Conservation (phyloP, 1,284 basidiomycete species). For the Golubevia sp. region DNA sequence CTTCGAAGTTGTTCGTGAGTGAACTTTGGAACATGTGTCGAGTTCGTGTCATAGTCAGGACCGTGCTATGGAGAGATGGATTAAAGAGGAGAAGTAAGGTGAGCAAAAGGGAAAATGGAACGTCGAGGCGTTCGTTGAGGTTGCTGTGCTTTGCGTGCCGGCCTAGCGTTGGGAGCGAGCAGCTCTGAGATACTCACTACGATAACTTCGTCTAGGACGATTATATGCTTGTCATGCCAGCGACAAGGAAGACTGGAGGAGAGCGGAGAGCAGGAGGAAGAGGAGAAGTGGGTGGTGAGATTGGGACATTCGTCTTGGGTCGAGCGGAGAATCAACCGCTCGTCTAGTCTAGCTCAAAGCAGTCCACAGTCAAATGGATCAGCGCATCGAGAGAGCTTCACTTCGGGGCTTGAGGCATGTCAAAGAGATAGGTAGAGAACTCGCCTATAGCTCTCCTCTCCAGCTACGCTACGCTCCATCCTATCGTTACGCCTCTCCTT, state of each 20-base stretch:
- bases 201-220: slow-evolving; percentile 58
- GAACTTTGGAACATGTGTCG: slow-evolving; percentile 42
- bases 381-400: too few relatives aligned
- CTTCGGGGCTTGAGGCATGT: too few relatives aligned
- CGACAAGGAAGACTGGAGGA: slow-evolving; percentile 42
- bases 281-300: background rate
- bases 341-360: too few relatives aligned
- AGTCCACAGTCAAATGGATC: too few relatives aligned
- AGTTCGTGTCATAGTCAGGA: slow-evolving; percentile 36
- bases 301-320: too few relatives aligned
- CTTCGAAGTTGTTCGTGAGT: slow-evolving; percentile 7
- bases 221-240: slow-evolving; percentile 56
- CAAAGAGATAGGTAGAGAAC: background rate
- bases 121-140: background rate
- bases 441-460: background rate
- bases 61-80: slow-evolving; percentile 17
- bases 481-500: too few relatives aligned
- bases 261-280: background rate
- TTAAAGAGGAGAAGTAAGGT: background rate
- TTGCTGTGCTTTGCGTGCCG: too few relatives aligned
- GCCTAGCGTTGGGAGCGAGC: too few relatives aligned
- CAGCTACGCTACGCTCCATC: background rate
- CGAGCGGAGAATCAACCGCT: too few relatives aligned
- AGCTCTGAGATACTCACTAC: slow-evolving; percentile 44
- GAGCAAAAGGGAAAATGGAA: background rate